Evolutionary conservation across 805 yeast genomes (phyloP), one percentile per base, ranked within the genome.

Genomic region (Candida boidinii): DNA sequence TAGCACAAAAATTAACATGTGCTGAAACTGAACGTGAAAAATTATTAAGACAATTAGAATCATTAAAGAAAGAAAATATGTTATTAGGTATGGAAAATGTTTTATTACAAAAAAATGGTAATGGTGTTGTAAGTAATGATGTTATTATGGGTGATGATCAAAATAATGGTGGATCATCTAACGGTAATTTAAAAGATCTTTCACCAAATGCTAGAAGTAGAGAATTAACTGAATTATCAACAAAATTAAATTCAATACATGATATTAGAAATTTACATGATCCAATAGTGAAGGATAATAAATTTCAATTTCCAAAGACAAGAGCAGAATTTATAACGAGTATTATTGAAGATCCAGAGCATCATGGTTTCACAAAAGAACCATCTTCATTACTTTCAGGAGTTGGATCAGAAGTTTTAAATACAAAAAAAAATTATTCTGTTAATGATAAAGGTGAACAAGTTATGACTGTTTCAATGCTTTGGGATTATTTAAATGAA

Each of bases 401-500:
- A 9, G 13, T 22, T 4, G n/a, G 20, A 20, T 21, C 16, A 7
- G 23, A 17, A 15, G 21, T 36, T 15, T 15, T 26, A 19, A 38
- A 24, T 16, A 34, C 29, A 13, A 28, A 28, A 20, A 28, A 14
- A 12, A 23, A 17, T 13, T 16, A 17, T 5, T 33, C 40, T 26
- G 34, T 34, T 36, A 35, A 49, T 37, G 31, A 42, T 39, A 43
- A 56, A 26, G 60, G 59, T 10, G 53, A 58, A 20, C 68, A 70
- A 45, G 62, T 82, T 27, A 57, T 84, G 38, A 84, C 87, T 0
- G 62, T 83, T 0, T 75, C 83, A 14, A 92, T 90, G 2, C 78
- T 83, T 2, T 86, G 95, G 95, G 90, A 85, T 51, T 80, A 79
- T 49, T 54, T 86, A 29, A 57, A 67, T 41, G 61, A 63, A 37